Evolutionary conservation across 768 basidiomycete species (phyloP).

Genomic region (Auricularia cornea): DNA sequence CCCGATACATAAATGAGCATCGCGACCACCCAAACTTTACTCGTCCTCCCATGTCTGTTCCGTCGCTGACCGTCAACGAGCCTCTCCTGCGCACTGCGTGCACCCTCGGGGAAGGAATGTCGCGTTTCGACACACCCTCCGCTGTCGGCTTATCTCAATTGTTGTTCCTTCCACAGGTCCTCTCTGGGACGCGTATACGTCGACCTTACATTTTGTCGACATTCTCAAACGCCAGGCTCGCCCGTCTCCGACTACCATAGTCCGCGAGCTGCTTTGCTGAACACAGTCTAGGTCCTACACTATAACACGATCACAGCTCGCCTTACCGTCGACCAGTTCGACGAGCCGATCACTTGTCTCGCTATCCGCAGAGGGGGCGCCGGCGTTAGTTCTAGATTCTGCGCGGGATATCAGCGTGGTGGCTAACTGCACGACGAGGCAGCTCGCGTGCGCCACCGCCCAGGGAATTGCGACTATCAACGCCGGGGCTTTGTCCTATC

Average conservation of each 20-base stretch:
- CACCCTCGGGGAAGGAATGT: slow-evolving; percentile 53
- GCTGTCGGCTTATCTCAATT: not conserved
- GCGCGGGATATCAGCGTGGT: not conserved
- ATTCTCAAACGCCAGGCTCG: slow-evolving; percentile 46
- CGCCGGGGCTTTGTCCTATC: slow-evolving; percentile 36
- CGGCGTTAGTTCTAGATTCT: slow-evolving; percentile 27
- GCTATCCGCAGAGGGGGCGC: slow-evolving; percentile 38
- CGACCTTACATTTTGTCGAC: slow-evolving; percentile 59
- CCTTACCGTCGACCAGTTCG: slow-evolving; percentile 39
- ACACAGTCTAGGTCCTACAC: slow-evolving; percentile 39
- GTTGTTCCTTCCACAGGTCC: slow-evolving; percentile 36
- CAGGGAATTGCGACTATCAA: slow-evolving; percentile 47
- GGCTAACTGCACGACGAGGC: not conserved
- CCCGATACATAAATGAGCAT: not conserved
- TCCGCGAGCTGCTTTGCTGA: not conserved
- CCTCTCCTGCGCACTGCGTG: slow-evolving; percentile 49
- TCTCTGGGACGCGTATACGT: slow-evolving; percentile 47
- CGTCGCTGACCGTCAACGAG: slow-evolving; percentile 10
- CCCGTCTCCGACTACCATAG: slow-evolving; percentile 1
- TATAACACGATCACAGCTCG: slow-evolving; percentile 35
- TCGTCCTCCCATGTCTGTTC: not conserved
- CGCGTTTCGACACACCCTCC: not conserved
- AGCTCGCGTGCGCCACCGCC: slow-evolving; percentile 56
- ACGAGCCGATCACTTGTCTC: slow-evolving; percentile 50
- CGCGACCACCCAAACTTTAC: not conserved